Base-by-base conservation (phyloP, 768 basidiomycete species). In the Rhodotorula sphaerocarpa region DNA sequence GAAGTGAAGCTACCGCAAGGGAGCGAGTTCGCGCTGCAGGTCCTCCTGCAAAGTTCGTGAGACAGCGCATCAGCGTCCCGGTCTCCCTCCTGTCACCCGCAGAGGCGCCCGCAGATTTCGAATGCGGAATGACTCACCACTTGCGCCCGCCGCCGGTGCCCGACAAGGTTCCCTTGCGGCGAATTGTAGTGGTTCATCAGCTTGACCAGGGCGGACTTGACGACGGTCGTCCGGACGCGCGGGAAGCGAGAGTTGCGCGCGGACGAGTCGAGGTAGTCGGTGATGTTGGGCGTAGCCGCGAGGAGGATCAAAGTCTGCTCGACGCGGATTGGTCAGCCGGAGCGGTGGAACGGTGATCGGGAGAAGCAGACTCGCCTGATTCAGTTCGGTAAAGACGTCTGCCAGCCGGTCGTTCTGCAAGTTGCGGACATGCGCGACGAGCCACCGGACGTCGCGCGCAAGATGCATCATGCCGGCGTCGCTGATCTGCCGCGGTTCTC, bases 141-240 rank as follows among this genome's bases (percentile, higher is more conserved):
- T 27, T 27, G 23, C 9, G 7, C 70, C 48, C 70, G 62, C 57
- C 74, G 70, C 55, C 73, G 57, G 27, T 72, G 63, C 9, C 71
- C 70, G 23, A 75, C 71, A 39, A 70, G 62, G 34, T 43, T 41
- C 50, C 71, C 68, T 3, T 59, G 62, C 16, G 69, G 57, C 27
- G 70, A 52, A 48, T 68, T 68, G 54, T 70, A 70, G 45, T 56
- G 62, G 30, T 65, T 57, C 25, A 66, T 31, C 5, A 77, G 65
- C 67, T 78, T 78, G 34, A 72, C 64, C 50, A 76, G 55, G 28
- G 74, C 75, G 15, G 70, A 62, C 18, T 74, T 72, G 0, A 78
- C 68, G 23, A 69, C 56, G 7, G 66, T 65, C 0, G 73, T 73
- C 53, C 72, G 71, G 51, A 78, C 73, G 23, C 71, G 69, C 1